Percentiles rank a stretch among this genome's conserved stretches.
Conservation (phyloP, 192 early-diverging fungal species). For the Cladochytrium replicatum region DNA sequence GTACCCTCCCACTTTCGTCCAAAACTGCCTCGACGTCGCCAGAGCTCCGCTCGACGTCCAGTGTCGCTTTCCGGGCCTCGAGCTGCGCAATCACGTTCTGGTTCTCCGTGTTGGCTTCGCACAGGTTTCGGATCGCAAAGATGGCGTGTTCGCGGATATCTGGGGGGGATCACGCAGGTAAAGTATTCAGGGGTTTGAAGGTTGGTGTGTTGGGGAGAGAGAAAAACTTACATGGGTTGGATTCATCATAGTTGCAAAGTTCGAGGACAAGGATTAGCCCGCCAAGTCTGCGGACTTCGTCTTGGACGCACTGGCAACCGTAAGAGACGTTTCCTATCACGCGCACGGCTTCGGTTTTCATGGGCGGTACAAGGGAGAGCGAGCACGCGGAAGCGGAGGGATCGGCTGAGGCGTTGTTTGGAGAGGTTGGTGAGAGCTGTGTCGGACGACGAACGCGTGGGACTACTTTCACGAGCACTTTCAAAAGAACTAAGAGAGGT, state of each 20-base stretch:
- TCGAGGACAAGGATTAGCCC: constrained; percentile 60
- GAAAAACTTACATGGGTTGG: constrained; percentile 72
- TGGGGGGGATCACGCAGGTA: constrained; percentile 15
- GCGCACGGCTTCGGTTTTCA: constrained; percentile 61
- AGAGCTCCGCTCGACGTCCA: constrained; percentile 39
- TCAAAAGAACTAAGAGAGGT: constrained; percentile 8
- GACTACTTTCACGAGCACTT: not conserved
- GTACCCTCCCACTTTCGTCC: constrained; percentile 23
- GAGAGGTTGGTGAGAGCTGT: not conserved
- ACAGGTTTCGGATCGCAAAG: constrained; percentile 63
- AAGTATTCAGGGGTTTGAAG: constrained; percentile 5
- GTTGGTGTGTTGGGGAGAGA: not conserved
- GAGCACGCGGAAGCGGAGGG: not conserved
- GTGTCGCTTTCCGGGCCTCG: constrained; percentile 47
- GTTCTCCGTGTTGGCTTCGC: constrained; percentile 57
- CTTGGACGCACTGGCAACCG: constrained; percentile 50
- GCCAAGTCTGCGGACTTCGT: constrained; percentile 48
- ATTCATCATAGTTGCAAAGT: constrained; percentile 72
- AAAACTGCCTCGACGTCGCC: constrained; percentile 37
- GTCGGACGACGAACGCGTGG: no score
- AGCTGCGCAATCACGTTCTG: constrained; percentile 56
- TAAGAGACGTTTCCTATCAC: constrained; percentile 53
- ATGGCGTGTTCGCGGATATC: constrained; percentile 70
- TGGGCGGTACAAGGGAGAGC: constrained; percentile 32
- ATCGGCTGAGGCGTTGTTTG: not conserved